Base-by-base conservation (phyloP, 345 rosid species). In the Clarkia xantiana region DNA sequence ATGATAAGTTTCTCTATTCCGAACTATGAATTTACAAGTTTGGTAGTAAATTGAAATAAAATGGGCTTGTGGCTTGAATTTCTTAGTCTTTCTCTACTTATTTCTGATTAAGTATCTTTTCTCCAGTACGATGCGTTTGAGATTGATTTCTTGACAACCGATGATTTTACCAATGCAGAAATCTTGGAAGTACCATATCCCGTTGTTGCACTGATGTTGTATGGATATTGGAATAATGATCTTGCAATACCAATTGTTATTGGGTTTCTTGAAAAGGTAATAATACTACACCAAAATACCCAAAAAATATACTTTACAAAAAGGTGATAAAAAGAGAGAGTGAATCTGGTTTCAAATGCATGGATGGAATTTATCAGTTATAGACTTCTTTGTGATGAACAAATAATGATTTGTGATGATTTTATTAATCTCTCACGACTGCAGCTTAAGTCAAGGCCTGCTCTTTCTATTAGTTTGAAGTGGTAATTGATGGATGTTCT, bases 131-230 rank as follows among this genome's bases (percentile, higher is more conserved):
- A 91, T 86, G 95, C 99, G 45, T 91, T 87, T 15, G 84, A 84
- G 25, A 77, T 84, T 54, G 99, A 96, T 54, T 87, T 91, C 60
- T 78, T 82, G 58, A 91, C 96, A 53, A 87, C 98, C 22, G 98
- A 91, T 61, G 98, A 91, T 75, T 84, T 84, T 73, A 87, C 99
- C 23, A 91, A 87, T 74, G 96, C 95, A 23, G 99, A 91, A 66
- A 82, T 91, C 57, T 64, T 91, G 54, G 96, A 91, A 72, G 95
- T 86, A 63, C 87, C 99, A 59, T 87, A 87, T 67, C 87, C 96
- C 52, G 96, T 96, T 38, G 76, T 91, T 66, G 90, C 95, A 43
- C 81, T 82, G 79, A 91, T 83, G 66, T 65, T 91, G 59, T 68
- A 62, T 62, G 88, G 71, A 43, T 95, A 91, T 67, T 82, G 90